A percentile compares a stretch with the other conserved stretches of the same genome.
These are phyloP conservation scores for Nicotiana sylvestris DNA, from an alignment of 257 asterid genomes.

Conservation along the genomic window DNA sequence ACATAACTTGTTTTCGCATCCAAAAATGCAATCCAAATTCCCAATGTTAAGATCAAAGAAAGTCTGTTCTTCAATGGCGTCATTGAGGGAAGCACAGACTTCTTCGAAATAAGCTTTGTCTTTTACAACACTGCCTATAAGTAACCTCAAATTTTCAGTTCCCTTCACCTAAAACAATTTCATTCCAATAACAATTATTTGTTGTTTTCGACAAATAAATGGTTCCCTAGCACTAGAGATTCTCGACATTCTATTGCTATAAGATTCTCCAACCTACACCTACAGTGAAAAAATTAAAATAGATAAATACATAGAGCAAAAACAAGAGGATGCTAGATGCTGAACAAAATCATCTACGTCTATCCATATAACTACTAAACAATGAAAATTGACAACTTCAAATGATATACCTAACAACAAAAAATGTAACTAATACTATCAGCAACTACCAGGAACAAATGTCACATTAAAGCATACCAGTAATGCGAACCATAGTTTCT, in stretches of 20 bases:
- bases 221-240: not conserved
- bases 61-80: no score
- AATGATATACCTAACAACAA: not conserved
- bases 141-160: not conserved
- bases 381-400: not conserved
- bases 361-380: not conserved
- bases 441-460: not conserved
- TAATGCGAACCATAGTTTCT: slow-evolving; percentile 86
- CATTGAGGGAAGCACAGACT: no score
- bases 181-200: not conserved
- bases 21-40: no score
- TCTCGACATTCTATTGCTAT: not conserved
- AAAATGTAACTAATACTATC: no score
- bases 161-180: not conserved
- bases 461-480: slow-evolving; percentile 42
- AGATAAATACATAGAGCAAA: not conserved
- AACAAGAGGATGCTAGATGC: not conserved
- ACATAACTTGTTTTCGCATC: no score
- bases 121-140: no score
- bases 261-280: not conserved
- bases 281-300: not conserved
- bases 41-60: no score
- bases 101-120: no score
- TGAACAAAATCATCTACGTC: not conserved
- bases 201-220: not conserved